Evolutionary conservation across 2,329 filamentous ascomycete genomes (phyloP).

Genomic region (Septoria petroselini): DNA sequence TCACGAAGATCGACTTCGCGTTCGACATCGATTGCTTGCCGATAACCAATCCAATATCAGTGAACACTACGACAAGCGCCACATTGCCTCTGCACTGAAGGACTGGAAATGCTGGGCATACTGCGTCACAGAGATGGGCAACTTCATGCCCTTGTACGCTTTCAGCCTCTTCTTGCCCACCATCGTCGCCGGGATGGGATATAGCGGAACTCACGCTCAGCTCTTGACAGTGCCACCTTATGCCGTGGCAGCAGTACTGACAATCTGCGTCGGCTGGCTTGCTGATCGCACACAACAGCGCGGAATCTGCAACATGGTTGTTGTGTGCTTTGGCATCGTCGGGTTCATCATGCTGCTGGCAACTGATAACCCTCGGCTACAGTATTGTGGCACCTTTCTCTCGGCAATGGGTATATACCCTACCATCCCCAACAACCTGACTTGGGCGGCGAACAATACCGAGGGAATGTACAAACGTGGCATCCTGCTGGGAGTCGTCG

Average conservation of each 20-base stretch:
- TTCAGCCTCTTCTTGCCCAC: constrained; percentile 57
- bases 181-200: constrained; percentile 63
- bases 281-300: constrained; percentile 71
- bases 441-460: constrained; percentile 81
- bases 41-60: constrained; percentile 39
- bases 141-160: constrained; percentile 30
- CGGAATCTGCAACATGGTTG: constrained; percentile 73
- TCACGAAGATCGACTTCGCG: constrained; percentile 35
- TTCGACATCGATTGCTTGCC: constrained; percentile 23
- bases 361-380: constrained; percentile 60
- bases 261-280: constrained; percentile 66
- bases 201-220: constrained; percentile 21
- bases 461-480: constrained; percentile 90
- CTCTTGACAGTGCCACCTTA: constrained; percentile 70
- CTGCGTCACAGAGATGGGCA: constrained; percentile 71
- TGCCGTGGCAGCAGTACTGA: constrained; percentile 65
- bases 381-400: constrained; percentile 38
- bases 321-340: constrained; percentile 67
- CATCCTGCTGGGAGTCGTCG: constrained; percentile 77
- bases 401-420: constrained; percentile 23
- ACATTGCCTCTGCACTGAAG: constrained; percentile 45
- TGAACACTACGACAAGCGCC: constrained; percentile 29
- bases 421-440: constrained; percentile 73
- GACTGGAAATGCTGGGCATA: constrained; percentile 76
- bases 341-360: constrained; percentile 79